Evolutionary conservation across 495 filamentous ascomycete species (phyloP).

Genomic region (Hyaloscypha finlandica): DNA sequence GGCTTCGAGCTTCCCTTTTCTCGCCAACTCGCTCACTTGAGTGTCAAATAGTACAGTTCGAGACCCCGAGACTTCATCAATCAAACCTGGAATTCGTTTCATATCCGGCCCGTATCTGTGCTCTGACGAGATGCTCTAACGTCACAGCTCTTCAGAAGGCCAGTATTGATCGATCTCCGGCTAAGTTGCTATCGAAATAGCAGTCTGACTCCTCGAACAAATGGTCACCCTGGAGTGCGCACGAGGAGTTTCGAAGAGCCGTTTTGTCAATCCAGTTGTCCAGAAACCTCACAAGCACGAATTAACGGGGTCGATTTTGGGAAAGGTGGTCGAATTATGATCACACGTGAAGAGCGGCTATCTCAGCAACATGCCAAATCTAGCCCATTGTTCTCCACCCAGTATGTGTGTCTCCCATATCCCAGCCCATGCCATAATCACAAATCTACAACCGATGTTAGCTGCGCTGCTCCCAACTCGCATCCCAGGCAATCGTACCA

Average conservation of each 20-base stretch:
- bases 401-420: constrained; percentile 29
- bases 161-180: constrained; percentile 53
- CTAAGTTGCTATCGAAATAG: constrained; percentile 55
- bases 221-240: constrained; percentile 40
- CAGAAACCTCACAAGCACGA: constrained; percentile 12
- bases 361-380: constrained; percentile 32
- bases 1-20: background rate
- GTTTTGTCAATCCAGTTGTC: constrained; percentile 11
- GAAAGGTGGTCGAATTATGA: constrained; percentile 35
- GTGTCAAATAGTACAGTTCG: background rate
- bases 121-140: constrained; percentile 71
- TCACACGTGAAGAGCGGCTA: constrained; percentile 35
- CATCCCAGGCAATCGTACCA: constrained; percentile 18
- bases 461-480: constrained; percentile 29
- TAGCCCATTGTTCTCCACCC: constrained; percentile 24
- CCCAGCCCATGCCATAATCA: constrained; percentile 39
- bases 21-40: background rate
- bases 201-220: constrained; percentile 53
- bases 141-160: constrained; percentile 89
- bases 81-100: background rate
- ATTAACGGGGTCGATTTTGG: constrained; percentile 11
- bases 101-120: constrained; percentile 97
- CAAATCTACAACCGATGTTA: constrained; percentile 35
- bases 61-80: background rate
- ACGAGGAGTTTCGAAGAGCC: constrained; percentile 47